Percentiles rank a stretch among this genome's conserved stretches.
phyloP scores from a whole-genome alignment of 2,329 filamentous ascomycete species.

The Nigrospora oryzae region DNA sequence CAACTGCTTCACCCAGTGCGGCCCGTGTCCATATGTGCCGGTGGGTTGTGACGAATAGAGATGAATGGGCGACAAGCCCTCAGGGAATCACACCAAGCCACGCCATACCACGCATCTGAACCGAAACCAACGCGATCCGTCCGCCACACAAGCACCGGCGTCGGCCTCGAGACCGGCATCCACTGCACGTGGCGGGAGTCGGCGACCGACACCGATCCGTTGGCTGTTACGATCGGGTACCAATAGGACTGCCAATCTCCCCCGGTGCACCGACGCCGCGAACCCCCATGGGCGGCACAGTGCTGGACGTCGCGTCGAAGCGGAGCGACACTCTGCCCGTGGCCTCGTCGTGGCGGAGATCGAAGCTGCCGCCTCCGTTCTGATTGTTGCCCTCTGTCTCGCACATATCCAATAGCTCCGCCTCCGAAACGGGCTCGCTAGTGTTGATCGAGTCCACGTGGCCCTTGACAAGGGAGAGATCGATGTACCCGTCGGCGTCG shows the following conservation, averaged over 20 bases:
- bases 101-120: no score
- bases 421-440: conserved; percentile 35
- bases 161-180: not conserved
- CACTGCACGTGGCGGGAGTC: not conserved
- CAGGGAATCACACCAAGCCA: no score
- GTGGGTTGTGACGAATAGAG: no score
- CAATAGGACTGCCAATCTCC: conserved; percentile 59
- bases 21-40: not conserved
- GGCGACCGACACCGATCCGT: no score
- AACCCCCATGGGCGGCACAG: conserved; percentile 28
- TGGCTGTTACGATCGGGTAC: no score
- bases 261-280: conserved; percentile 50
- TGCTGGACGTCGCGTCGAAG: conserved; percentile 44
- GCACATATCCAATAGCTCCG: conserved; percentile 74
- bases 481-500: conserved; percentile 57
- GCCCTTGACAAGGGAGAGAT: conserved; percentile 59
- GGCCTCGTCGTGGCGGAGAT: conserved; percentile 46
- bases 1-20: conserved; percentile 7
- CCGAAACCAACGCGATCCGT: no score
- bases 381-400: conserved; percentile 81
- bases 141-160: no score
- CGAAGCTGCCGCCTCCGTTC: conserved; percentile 88
- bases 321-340: conserved; percentile 35
- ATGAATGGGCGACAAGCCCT: no score
- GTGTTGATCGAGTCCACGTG: conserved; percentile 49